Evolutionary conservation across 495 filamentous ascomycete genomes (phyloP).

Genomic region (Neurospora sp.): DNA sequence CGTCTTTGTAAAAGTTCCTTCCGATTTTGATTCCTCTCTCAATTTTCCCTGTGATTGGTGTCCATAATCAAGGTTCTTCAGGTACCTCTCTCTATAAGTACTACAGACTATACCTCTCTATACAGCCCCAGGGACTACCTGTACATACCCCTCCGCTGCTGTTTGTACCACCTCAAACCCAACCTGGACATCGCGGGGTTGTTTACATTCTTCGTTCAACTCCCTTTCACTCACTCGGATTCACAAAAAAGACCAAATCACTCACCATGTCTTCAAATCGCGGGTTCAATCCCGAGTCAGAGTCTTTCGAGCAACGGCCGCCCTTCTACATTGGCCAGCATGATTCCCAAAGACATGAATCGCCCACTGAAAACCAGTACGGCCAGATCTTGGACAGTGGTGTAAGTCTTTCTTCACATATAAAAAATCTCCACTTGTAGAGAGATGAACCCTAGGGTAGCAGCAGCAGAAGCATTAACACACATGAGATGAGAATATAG

Average conservation of each 20-base stretch:
- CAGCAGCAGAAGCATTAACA: conserved; percentile 3
- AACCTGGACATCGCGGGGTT: neutral
- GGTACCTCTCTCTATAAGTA: neutral
- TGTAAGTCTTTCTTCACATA: conserved; percentile 30
- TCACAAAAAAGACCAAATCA: neutral
- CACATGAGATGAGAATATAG: conserved; percentile 31
- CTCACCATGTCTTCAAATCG: conserved; percentile 14
- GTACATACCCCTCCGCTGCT: neutral
- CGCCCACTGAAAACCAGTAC: conserved; percentile 54
- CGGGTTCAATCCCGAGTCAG: conserved; percentile 38
- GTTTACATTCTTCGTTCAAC: neutral
- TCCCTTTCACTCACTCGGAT: neutral
- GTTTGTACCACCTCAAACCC: neutral
- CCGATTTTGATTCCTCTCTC: neutral
- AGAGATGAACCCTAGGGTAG: neutral
- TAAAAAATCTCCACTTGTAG: neutral
- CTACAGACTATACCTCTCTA: neutral
- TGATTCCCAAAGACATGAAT: conserved; percentile 52
- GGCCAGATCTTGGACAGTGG: conserved; percentile 54
- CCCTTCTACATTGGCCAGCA: conserved; percentile 77
- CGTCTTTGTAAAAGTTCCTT: neutral
- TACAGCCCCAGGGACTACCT: neutral
- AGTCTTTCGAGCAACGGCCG: conserved; percentile 37
- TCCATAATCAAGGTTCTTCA: neutral
- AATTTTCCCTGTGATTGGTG: neutral